Percentiles rank a stretch among this genome's conserved stretches.
Conservation (phyloP, 2,329 filamentous ascomycete genomes). For the Aureobasidium sp. region DNA sequence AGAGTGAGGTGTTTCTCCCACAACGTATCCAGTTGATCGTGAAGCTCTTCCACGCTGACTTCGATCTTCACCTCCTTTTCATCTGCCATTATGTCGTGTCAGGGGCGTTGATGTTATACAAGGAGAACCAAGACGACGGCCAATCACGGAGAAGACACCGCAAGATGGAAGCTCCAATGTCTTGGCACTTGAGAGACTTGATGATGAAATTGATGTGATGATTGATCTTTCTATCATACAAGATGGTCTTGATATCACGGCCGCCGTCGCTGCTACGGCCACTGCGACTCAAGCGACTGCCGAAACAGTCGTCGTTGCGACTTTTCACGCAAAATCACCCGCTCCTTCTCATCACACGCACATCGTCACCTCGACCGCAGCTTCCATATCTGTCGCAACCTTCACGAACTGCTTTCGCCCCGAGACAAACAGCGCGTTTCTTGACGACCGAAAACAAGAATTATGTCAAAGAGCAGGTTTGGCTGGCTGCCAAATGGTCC, state of each 20-base stretch:
- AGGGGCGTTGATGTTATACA: background rate
- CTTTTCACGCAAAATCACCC: slow-evolving; percentile 53
- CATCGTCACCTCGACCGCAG: slow-evolving; percentile 49
- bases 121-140: background rate
- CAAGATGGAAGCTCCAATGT: background rate
- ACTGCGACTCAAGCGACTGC: slow-evolving; percentile 19
- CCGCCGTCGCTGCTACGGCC: slow-evolving; percentile 22
- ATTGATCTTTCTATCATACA: background rate
- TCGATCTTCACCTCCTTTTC: background rate
- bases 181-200: slow-evolving; percentile 8
- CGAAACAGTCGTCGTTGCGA: slow-evolving; percentile 27
- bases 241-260: background rate
- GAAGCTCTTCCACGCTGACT: slow-evolving; percentile 19
- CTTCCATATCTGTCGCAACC: slow-evolving; percentile 59
- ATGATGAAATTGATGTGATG: background rate
- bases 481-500: slow-evolving; percentile 61
- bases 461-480: slow-evolving; percentile 65
- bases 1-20: slow-evolving; percentile 59
- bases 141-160: background rate
- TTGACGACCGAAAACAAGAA: slow-evolving; percentile 71
- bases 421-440: slow-evolving; percentile 54
- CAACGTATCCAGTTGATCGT: slow-evolving; percentile 52
- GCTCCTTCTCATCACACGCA: slow-evolving; percentile 45
- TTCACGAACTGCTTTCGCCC: slow-evolving; percentile 30
- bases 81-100: background rate